Percentiles rank a stretch among this genome's conserved stretches.
phyloP scores from a whole-genome alignment of 371 early-diverging fungal genomes.

The Mucor lusitanicus region DNA sequence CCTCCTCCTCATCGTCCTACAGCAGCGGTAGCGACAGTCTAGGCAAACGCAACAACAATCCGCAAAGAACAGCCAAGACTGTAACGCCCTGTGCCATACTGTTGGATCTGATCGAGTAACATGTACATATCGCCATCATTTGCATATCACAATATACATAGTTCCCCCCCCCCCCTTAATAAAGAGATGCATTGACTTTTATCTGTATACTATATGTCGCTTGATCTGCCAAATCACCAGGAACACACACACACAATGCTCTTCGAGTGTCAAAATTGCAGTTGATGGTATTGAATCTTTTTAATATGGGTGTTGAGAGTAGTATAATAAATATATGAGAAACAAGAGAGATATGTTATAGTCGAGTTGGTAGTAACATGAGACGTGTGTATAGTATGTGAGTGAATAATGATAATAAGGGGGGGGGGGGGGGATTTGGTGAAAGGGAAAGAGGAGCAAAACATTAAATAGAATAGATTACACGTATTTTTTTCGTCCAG shows the following conservation, averaged over 20 bases:
- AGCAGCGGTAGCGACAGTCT: constrained; percentile 5
- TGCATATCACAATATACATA: too few species aligned
- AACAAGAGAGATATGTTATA: not conserved
- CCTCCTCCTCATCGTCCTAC: not conserved
- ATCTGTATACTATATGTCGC: too few species aligned
- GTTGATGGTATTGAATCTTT: not conserved
- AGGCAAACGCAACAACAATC: not conserved
- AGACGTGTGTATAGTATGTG: not conserved
- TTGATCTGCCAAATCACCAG: too few species aligned
- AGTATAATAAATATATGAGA: not conserved
- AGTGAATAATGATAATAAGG: not conserved
- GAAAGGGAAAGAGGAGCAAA: not conserved
- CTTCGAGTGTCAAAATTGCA: too few species aligned
- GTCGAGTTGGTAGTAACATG: not conserved
- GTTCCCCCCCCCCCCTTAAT: too few species aligned
- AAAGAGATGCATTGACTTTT: too few species aligned
- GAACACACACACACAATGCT: too few species aligned
- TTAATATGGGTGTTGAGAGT: not conserved
- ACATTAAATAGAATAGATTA: not conserved
- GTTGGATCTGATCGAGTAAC: constrained; percentile 6
- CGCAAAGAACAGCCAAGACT: not conserved
- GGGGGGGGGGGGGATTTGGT: not conserved
- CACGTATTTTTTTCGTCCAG: not conserved
- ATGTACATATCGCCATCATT: not conserved
- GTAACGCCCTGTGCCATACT: not conserved